Evolutionary conservation across 768 basidiomycete genomes (phyloP), one percentile per base, ranked within the genome.

Genomic region (Pulveroboletus sp.): DNA sequence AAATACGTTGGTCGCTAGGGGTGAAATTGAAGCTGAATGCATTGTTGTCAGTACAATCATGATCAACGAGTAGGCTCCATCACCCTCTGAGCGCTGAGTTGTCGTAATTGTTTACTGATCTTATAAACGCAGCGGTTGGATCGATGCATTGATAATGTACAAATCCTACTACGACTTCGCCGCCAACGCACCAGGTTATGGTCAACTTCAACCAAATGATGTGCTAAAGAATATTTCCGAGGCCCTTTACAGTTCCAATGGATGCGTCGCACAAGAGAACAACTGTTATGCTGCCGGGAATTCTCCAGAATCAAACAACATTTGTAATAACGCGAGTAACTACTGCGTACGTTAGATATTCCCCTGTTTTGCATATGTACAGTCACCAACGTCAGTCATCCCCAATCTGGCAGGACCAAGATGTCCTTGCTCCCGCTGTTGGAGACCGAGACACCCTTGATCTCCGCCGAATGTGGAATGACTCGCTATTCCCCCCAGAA

Each of bases 51-150:
- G 75, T 45, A 80, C 82, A 4, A 61, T 87, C 43, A 77, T 85
- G 78, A 79, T 85, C 55, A 82, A 81, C 63, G 82, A 83, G 81
- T 76, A 47, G 47, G 68, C n/a, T n/a, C n/a, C n/a, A n/a, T n/a
- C n/a, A n/a, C n/a, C n/a, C 41, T 19, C 36, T 14, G 29, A 6
- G 29, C 6, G n/a, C n/a, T 1, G 36, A 4, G 14, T 12, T 6
- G 2, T 6, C 21, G 12, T n/a, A n/a, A n/a, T n/a, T n/a, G n/a
- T 43, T 43, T 43, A 46, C 1, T 27, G 20, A 14, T 20, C 1
- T 36, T 25, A n/a, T n/a, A n/a, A 24, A 13, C 31, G 6, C 45
- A 85, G 84, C 52, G 83, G 82, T 33, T 84, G 82, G 82, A 78
- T 73, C 45, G 84, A 85, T 51, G 82, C 84, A 1, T 67, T 84